Percentiles rank a stretch among this genome's conserved stretches.
Conservation (phyloP, 257 asterid species). For the Nicotiana noctiflora region DNA sequence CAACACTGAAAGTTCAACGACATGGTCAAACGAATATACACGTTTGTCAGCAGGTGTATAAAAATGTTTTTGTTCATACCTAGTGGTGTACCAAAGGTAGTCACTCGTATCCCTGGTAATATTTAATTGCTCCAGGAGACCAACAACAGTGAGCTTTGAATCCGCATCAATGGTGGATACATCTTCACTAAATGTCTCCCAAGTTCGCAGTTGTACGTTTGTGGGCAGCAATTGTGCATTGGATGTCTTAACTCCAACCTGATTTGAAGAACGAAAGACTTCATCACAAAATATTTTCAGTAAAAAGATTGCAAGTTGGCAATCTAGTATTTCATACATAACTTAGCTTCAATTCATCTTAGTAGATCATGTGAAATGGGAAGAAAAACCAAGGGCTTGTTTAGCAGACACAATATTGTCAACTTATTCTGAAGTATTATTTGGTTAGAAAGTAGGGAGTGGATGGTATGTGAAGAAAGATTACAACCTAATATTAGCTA, state of each 20-base stretch:
- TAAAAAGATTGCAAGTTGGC: not conserved
- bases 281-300: not conserved
- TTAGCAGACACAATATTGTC: not conserved
- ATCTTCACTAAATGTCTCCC: constrained; percentile 81
- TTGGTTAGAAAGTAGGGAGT: not conserved
- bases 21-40: not conserved
- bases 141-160: constrained; percentile 47
- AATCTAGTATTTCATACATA: not conserved
- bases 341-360: not conserved
- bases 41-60: not conserved
- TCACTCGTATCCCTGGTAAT: constrained; percentile 90
- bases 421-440: not conserved
- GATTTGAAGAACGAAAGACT: constrained; percentile 3
- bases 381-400: not conserved
- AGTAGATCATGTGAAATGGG: not conserved
- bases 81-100: constrained; percentile 91
- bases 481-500: not conserved
- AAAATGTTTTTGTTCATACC: constrained; percentile 31
- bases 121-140: constrained; percentile 83
- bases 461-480: not conserved
- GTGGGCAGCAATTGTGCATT: constrained; percentile 54
- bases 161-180: constrained; percentile 41
- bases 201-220: constrained; percentile 33
- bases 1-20: constrained; percentile 38
- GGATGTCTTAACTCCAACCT: constrained; percentile 57